Conservation (phyloP, 164 flowering plant species). For the Vitis rotundifolia region DNA sequence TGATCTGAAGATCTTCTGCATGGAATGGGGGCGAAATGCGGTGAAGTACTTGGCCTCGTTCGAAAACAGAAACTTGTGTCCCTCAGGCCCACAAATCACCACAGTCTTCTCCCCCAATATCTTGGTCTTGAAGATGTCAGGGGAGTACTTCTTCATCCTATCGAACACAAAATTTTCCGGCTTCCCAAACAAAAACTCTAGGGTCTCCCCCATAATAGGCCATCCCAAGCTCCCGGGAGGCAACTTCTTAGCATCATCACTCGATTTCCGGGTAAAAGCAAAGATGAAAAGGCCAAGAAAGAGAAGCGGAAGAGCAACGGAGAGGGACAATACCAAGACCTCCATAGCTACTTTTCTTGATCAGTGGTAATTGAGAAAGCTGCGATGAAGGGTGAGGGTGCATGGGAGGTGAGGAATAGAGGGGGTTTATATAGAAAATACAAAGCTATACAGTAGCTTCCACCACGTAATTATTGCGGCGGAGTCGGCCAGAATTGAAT, state of each 20-base stretch:
- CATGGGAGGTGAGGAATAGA: too few species aligned
- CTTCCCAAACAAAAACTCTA: conserved; percentile 27
- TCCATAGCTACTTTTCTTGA: too few species aligned
- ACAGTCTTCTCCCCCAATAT: conserved; percentile 32
- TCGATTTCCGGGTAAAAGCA: too few species aligned
- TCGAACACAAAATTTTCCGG: conserved; percentile 35
- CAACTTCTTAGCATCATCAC: not conserved
- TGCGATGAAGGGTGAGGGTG: too few species aligned
- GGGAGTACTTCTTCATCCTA: conserved; percentile 32
- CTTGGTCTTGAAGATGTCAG: conserved; percentile 38
- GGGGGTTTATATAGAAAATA: too few species aligned
- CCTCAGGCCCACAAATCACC: conserved; percentile 38
- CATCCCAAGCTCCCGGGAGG: conserved; percentile 52
- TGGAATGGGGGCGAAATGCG: conserved; percentile 30
- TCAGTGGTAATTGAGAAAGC: too few species aligned
- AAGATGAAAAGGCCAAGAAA: too few species aligned
- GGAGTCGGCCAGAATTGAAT: too few species aligned
- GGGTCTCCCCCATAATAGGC: conserved; percentile 41
- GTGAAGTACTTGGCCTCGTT: conserved; percentile 31
- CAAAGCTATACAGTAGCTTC: too few species aligned
- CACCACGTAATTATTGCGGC: too few species aligned
- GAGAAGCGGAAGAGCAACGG: not conserved
- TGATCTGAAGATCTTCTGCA: conserved; percentile 36
- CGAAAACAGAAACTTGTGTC: conserved; percentile 43
- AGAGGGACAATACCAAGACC: too few species aligned